Percentiles rank a stretch among this genome's conserved stretches.
These are phyloP conservation scores for Leccinum ochraceum DNA, from an alignment of 768 basidiomycete genomes.

Conservation along the genomic window DNA sequence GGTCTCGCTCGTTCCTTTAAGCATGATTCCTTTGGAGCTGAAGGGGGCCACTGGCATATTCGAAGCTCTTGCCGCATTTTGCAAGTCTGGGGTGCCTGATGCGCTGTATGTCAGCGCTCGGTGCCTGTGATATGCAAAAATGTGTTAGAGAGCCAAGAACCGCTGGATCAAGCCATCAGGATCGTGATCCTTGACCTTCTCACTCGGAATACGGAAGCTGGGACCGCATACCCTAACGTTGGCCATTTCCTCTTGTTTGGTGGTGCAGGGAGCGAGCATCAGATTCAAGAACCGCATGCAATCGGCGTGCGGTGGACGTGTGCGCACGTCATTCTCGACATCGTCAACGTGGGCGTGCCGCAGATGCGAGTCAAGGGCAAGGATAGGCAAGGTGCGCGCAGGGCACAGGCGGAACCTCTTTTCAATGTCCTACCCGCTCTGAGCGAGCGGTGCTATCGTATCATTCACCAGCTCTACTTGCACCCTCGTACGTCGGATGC, in stretches of 20 bases:
- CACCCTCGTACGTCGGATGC: too few relatives aligned
- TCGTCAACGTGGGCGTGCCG: conserved; percentile 14
- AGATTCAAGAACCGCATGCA: too few relatives aligned
- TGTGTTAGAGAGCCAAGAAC: conserved; percentile 51
- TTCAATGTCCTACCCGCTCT: too few relatives aligned
- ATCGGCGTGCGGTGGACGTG: too few relatives aligned
- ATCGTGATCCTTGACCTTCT: conserved; percentile 80
- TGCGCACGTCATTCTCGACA: too few relatives aligned
- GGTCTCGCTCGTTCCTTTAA: conserved; percentile 72
- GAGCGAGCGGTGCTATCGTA: too few relatives aligned
- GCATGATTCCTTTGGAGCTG: conserved; percentile 76
- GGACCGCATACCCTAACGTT: conserved; percentile 72
- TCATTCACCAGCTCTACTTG: too few relatives aligned
- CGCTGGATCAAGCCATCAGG: conserved; percentile 68
- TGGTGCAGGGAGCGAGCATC: too few relatives aligned
- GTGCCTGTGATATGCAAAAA: conserved; percentile 49
- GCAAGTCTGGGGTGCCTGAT: conserved; percentile 71
- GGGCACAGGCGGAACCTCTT: too few relatives aligned
- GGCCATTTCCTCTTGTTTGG: too few relatives aligned
- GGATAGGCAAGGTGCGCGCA: too few relatives aligned
- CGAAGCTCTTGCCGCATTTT: conserved; percentile 79
- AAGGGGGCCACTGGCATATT: conserved; percentile 69
- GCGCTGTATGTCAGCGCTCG: conserved; percentile 50
- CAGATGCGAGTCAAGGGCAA: too few relatives aligned
- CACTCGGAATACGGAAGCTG: conserved; percentile 68